A percentile compares a stretch with the other conserved stretches of the same genome.
Evolutionary conservation across 75 land plant genomes (phyloP).

Genomic region (Adiantum capillusveneris): DNA sequence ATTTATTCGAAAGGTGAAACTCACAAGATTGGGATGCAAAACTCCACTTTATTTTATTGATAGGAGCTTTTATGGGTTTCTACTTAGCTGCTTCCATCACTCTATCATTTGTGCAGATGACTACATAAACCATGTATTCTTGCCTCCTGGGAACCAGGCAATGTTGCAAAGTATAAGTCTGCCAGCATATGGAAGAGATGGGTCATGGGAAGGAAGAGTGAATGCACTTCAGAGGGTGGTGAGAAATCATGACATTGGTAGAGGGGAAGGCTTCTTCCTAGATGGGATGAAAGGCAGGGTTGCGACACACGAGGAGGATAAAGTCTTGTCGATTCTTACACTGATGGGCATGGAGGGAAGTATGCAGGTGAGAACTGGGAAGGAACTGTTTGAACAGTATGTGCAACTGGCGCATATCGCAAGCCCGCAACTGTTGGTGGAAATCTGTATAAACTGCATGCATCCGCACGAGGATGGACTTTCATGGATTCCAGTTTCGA

Average conservation of each 20-base stretch:
- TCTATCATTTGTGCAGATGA: neutral
- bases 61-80: neutral
- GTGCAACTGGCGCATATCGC: conserved; percentile 2
- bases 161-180: neutral
- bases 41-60: neutral
- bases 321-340: conserved; percentile 6
- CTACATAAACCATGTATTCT: no score
- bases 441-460: no score
- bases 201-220: conserved; percentile 4
- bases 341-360: conserved; percentile 1
- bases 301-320: conserved; percentile 8
- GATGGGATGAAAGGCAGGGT: no score
- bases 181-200: neutral
- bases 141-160: no score
- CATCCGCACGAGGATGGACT: no score
- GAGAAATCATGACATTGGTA: neutral
- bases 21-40: neutral
- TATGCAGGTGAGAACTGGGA: conserved; percentile 10
- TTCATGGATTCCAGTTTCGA: no score
- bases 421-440: no score
- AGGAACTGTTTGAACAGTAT: conserved; percentile 5
- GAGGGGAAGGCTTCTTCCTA: no score
- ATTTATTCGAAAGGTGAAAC: neutral
- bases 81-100: conserved; percentile 3
- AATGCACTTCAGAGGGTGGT: neutral